Base-by-base conservation (phyloP, 176 grass and related monocot species). In the Oryza longistaminata region DNA sequence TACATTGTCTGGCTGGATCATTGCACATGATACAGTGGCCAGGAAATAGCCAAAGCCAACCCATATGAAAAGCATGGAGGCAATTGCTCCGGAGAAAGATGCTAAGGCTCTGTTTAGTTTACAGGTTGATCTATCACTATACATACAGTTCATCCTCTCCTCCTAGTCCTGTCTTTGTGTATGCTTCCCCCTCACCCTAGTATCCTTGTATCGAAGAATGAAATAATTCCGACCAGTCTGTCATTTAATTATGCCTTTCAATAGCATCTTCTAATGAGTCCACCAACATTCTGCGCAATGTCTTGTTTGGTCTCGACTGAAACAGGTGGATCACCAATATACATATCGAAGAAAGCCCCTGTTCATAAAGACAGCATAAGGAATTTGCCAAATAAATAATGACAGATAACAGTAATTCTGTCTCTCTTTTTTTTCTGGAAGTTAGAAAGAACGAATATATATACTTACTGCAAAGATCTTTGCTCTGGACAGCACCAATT, bases 291-390 rank as follows among this genome's bases (percentile, higher is more conserved):
- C 60, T 91, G 78, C 0, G 93, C 96, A 72, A 96, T 92, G 65
- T 98, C 84, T 69, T 95, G 85, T 83, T 96, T 98, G 65, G 96
- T 90, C 77, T 94, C 85, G 71, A 76, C 6, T 2, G 96, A 98
- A 74, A 95, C 90, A 35, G 93, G 96, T 31, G 81, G 67, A 13
- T 98, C 96, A 11, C 96, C 96, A 60, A 98, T 92, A 75, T 98
- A 98, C 96, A 98, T 98, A 77, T 92, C 96, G 21, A 98, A 98
- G 82, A 98, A 98, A 73, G 96, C 93, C 68, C 66, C 96, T 98
- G 77, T 42, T 87, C 19, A 65, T 33, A 70, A 83, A 71, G 65
- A 79, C 11, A 49, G 11, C 35, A 37, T 37, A 37, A 37, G 35
- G 35, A 37, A 37, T 37, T 37, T 37, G 52, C 44, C 76, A 33